These are phyloP conservation scores for Colletotrichum musae DNA, from an alignment of 2,329 filamentous ascomycete genomes.

Conservation along the genomic window DNA sequence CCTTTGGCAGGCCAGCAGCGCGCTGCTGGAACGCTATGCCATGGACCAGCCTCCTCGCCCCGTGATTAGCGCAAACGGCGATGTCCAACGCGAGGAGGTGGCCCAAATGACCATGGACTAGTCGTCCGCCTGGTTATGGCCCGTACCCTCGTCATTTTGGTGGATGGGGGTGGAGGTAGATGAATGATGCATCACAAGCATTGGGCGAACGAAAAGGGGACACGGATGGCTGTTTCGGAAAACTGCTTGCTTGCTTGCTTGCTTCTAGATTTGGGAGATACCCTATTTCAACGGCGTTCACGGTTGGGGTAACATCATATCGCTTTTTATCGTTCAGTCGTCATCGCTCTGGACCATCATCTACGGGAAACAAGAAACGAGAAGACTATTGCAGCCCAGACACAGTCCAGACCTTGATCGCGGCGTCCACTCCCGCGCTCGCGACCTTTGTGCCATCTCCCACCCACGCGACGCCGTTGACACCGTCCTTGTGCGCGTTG, in stretches of 20 bases:
- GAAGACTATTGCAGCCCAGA: constrained; percentile 63
- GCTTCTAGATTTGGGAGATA: constrained; percentile 33
- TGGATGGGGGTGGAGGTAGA: background rate
- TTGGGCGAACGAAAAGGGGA: background rate
- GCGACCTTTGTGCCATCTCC: constrained; percentile 75
- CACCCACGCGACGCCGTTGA: constrained; percentile 89
- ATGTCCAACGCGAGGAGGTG: constrained; percentile 53
- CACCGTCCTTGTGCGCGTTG: constrained; percentile 96
- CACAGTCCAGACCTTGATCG: constrained; percentile 90
- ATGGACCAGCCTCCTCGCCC: background rate
- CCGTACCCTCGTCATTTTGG: background rate
- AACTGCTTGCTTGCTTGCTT: background rate
- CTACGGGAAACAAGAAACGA: constrained; percentile 12
- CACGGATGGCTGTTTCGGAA: background rate
- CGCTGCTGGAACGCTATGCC: constrained; percentile 35
- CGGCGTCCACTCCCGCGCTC: constrained; percentile 88
- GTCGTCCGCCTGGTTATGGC: constrained; percentile 35
- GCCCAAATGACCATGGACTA: constrained; percentile 58
- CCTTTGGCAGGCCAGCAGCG: constrained; percentile 39
- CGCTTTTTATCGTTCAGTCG: constrained; percentile 29
- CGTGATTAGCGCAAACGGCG: constrained; percentile 27
- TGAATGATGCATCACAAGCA: background rate
- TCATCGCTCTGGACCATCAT: constrained; percentile 13
- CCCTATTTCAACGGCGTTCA: constrained; percentile 27
- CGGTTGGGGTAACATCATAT: constrained; percentile 26